Evolutionary conservation across 2,329 filamentous ascomycete genomes (phyloP).

Genomic region (Trichoderma sp.): DNA sequence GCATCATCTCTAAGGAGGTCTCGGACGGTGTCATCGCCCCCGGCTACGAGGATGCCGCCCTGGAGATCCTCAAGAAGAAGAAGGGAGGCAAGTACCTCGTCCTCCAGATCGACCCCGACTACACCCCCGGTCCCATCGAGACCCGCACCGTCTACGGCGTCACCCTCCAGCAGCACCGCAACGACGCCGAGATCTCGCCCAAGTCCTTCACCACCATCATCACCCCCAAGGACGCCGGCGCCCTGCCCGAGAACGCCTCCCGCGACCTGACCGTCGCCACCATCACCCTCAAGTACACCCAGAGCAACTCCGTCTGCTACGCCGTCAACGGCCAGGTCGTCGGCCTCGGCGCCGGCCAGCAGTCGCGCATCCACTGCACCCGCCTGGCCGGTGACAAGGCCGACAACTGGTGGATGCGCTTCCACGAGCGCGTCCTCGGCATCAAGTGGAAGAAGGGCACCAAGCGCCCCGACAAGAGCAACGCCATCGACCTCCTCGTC

Average conservation of each 20-base stretch:
- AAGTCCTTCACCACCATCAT: constrained; percentile 84
- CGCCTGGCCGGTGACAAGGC: constrained; percentile 96
- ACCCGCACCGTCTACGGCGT: constrained; percentile 88
- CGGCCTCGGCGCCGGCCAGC: constrained; percentile 92
- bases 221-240: constrained; percentile 75
- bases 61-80: constrained; percentile 94
- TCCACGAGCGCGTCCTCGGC: constrained; percentile 83
- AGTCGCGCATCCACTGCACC: constrained; percentile 98
- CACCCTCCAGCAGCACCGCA: constrained; percentile 85
- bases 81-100: constrained; percentile 97
- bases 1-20: constrained; percentile 97
- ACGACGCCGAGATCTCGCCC: constrained; percentile 84
- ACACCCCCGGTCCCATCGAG: constrained; percentile 79
- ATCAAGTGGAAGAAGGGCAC: constrained; percentile 98
- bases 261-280: constrained; percentile 93
- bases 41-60: constrained; percentile 78
- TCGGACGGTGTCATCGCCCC: constrained; percentile 96
- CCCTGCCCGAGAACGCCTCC: constrained; percentile 77
- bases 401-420: constrained; percentile 99
- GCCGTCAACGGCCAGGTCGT: constrained; percentile 91
- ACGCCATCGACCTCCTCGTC: constrained; percentile 93
- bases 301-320: constrained; percentile 99
- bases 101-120: constrained; percentile 89
- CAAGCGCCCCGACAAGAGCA: constrained; percentile 96
- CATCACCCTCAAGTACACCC: constrained; percentile 97